Evolutionary conservation across 192 early-diverging fungal species (phyloP).

Genomic region (Lunasporangiospora selenospora): DNA sequence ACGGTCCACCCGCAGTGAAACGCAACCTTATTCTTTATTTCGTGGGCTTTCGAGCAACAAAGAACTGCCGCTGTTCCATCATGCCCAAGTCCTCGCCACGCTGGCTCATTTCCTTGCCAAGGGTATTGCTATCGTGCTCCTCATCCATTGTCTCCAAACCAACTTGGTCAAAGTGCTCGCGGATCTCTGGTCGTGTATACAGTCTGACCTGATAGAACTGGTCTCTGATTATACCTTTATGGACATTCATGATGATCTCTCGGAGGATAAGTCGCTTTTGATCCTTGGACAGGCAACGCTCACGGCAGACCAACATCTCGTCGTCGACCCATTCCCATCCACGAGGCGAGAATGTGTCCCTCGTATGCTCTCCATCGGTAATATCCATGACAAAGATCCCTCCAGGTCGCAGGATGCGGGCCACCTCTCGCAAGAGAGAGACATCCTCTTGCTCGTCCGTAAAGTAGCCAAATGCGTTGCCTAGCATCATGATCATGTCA

Average conservation of each 20-base stretch:
- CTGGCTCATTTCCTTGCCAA: conserved; percentile 60
- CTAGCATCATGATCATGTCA: conserved; percentile 65
- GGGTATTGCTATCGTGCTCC: neutral
- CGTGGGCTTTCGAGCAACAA: conserved; percentile 18
- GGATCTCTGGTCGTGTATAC: conserved; percentile 55
- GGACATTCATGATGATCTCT: conserved; percentile 60
- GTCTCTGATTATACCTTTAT: conserved; percentile 64
- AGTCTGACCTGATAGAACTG: conserved; percentile 72
- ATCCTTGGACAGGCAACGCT: conserved; percentile 63
- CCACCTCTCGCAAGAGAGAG: conserved; percentile 55
- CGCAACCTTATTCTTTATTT: neutral
- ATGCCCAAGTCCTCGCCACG: conserved; percentile 70
- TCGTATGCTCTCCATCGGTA: conserved; percentile 65
- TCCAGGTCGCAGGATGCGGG: conserved; percentile 57
- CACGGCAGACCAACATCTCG: conserved; percentile 67
- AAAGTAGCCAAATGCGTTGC: conserved; percentile 76
- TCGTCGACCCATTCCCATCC: conserved; percentile 77
- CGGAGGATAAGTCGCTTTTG: conserved; percentile 56
- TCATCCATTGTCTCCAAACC: conserved; percentile 8
- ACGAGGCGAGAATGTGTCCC: conserved; percentile 56
- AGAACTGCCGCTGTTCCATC: conserved; percentile 62
- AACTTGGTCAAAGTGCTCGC: conserved; percentile 30
- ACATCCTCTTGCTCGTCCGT: conserved; percentile 57
- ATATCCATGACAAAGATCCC: conserved; percentile 64
- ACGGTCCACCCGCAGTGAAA: too few relatives aligned